Percentiles rank a stretch among this genome's conserved stretches.
Evolutionary conservation across 495 filamentous ascomycete species (phyloP).

Genomic region (Clohesyomyces aquaticus): DNA sequence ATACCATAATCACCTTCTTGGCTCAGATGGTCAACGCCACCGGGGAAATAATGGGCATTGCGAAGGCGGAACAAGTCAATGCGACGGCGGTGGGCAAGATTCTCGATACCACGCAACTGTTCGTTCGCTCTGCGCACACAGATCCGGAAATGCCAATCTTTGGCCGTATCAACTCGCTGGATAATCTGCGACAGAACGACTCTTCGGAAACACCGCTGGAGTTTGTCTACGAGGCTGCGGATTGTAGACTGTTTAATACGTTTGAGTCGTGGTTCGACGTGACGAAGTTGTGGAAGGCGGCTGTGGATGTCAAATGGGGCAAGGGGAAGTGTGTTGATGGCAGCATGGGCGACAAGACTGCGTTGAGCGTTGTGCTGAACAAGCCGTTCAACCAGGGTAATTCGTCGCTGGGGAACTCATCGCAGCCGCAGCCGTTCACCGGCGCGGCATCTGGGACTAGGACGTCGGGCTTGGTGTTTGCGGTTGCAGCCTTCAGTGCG

Average conservation of each 20-base stretch:
- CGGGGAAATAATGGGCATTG: neutral
- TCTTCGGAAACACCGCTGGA: slow-evolving; percentile 28
- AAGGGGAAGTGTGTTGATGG: slow-evolving; percentile 29
- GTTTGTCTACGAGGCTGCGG: slow-evolving; percentile 39
- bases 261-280: neutral
- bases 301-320: slow-evolving; percentile 35
- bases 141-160: neutral
- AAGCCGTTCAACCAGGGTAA: slow-evolving; percentile 13
- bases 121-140: slow-evolving; percentile 14
- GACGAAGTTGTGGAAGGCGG: slow-evolving; percentile 27
- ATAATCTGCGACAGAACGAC: slow-evolving; percentile 25
- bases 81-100: slow-evolving; percentile 22
- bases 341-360: slow-evolving; percentile 21
- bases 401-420: too few relatives aligned
- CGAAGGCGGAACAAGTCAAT: slow-evolving; percentile 15
- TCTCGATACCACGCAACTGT: slow-evolving; percentile 11
- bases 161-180: slow-evolving; percentile 25
- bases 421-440: too few relatives aligned
- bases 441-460: too few relatives aligned
- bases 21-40: neutral
- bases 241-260: slow-evolving; percentile 36
- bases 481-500: too few relatives aligned
- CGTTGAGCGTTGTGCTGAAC: slow-evolving; percentile 8
- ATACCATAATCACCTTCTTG: neutral
- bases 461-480: too few relatives aligned